Percentiles rank a stretch among this genome's conserved stretches.
phyloP scores from a whole-genome alignment of 345 rosid genomes.

The Camelina sativa region DNA sequence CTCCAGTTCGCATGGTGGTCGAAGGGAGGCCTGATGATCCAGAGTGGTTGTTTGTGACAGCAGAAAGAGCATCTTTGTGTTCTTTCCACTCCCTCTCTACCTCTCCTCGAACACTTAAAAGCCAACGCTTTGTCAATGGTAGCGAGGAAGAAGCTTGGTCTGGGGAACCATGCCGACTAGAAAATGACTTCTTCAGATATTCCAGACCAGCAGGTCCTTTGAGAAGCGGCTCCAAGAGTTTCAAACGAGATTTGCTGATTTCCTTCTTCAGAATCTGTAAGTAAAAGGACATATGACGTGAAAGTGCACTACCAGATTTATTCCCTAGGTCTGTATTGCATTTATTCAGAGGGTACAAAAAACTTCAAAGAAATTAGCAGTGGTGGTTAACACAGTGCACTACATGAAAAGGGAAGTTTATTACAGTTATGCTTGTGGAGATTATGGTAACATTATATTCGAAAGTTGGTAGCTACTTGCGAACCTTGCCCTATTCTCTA shows the following conservation, averaged over 20 bases:
- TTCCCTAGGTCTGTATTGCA: background rate
- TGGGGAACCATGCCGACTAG: conserved; percentile 58
- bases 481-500: background rate
- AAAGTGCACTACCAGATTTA: background rate
- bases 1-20: conserved; percentile 74
- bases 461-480: conserved; percentile 14
- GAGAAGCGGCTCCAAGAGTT: conserved; percentile 75
- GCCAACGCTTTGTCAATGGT: conserved; percentile 68
- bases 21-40: conserved; percentile 61
- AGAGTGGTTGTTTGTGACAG: conserved; percentile 43
- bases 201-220: conserved; percentile 91
- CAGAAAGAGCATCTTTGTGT: conserved; percentile 57
- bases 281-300: background rate
- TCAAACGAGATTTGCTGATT: conserved; percentile 80
- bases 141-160: conserved; percentile 57
- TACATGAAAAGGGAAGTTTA: background rate
- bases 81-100: conserved; percentile 80
- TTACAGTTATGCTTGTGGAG: conserved; percentile 7
- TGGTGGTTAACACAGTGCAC: background rate
- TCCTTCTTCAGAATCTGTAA: conserved; percentile 69
- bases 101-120: conserved; percentile 55
- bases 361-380: background rate
- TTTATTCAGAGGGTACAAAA: background rate
- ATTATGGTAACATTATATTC: background rate
- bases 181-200: conserved; percentile 72